Evolutionary conservation across 106 monocot species (phyloP).

Genomic region (Triglochin maritima): DNA sequence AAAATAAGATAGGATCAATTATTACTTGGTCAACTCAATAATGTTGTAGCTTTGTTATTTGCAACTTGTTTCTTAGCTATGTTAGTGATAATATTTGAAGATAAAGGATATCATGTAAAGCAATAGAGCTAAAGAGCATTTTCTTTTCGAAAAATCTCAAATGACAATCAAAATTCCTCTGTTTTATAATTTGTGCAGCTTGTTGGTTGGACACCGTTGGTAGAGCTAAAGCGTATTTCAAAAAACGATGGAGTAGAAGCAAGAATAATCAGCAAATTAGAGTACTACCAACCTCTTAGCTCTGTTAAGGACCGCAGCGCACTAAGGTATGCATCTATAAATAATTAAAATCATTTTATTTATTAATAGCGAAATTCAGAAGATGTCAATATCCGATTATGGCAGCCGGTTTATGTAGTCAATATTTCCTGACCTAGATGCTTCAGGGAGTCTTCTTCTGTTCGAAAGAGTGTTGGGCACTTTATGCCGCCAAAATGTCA

Average conservation of each 20-base stretch:
- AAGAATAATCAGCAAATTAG: slow-evolving; percentile 65
- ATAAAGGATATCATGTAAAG: too few relatives aligned
- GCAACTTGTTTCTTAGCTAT: too few relatives aligned
- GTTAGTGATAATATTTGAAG: too few relatives aligned
- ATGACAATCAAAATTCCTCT: background rate
- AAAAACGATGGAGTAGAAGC: slow-evolving; percentile 39
- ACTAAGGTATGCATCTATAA: slow-evolving; percentile 35
- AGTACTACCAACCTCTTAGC: slow-evolving; percentile 71
- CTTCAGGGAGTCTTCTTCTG: background rate
- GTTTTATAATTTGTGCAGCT: slow-evolving; percentile 31
- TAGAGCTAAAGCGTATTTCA: slow-evolving; percentile 51
- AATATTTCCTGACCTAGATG: too few relatives aligned
- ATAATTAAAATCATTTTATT: background rate
- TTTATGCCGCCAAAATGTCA: background rate
- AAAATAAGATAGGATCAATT: too few relatives aligned
- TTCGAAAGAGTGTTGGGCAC: background rate
- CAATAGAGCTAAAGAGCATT: too few relatives aligned
- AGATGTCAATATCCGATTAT: too few relatives aligned
- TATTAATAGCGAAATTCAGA: background rate
- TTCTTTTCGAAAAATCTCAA: too few relatives aligned
- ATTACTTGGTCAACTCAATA: too few relatives aligned
- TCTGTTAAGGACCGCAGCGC: slow-evolving; percentile 81
- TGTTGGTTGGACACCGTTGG: slow-evolving; percentile 79
- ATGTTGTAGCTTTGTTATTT: too few relatives aligned
- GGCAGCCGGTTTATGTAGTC: too few relatives aligned